Conservation (phyloP, 2,329 filamentous ascomycete genomes). For the Beauveria pseudobassiana region DNA sequence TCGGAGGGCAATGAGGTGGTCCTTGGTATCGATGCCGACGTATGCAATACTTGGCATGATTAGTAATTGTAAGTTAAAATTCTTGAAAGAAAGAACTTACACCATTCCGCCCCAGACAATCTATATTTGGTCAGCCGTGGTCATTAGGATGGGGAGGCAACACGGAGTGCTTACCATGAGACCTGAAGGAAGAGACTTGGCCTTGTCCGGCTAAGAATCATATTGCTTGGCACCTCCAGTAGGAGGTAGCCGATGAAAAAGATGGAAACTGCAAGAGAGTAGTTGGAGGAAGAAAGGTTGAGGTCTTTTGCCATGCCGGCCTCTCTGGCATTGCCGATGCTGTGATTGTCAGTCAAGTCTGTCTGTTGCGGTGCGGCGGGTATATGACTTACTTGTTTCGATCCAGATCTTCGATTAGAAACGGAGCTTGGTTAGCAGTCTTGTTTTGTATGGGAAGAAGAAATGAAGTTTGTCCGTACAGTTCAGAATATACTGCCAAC, state of each 20-base stretch:
- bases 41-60: not conserved
- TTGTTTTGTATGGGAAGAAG: too few relatives aligned
- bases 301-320: conserved; percentile 12
- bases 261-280: conserved; percentile 11
- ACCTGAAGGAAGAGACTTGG: conserved; percentile 8
- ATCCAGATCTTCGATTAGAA: not conserved
- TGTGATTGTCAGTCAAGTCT: not conserved
- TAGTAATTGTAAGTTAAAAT: not conserved
- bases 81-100: not conserved
- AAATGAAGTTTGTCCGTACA: not conserved
- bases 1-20: conserved; percentile 8
- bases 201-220: conserved; percentile 41
- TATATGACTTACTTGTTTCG: not conserved
- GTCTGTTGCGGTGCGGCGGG: too few relatives aligned
- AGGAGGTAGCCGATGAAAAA: conserved; percentile 42
- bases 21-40: not conserved
- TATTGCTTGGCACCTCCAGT: conserved; percentile 55
- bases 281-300: conserved; percentile 1
- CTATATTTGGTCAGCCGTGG: not conserved
- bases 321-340: conserved; percentile 12
- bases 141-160: not conserved
- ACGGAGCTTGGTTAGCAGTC: too few relatives aligned
- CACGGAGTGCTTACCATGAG: not conserved
- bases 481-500: not conserved
- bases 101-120: not conserved